Conservation (phyloP, 192 early-diverging fungal genomes). For the Coemansia reversa region DNA sequence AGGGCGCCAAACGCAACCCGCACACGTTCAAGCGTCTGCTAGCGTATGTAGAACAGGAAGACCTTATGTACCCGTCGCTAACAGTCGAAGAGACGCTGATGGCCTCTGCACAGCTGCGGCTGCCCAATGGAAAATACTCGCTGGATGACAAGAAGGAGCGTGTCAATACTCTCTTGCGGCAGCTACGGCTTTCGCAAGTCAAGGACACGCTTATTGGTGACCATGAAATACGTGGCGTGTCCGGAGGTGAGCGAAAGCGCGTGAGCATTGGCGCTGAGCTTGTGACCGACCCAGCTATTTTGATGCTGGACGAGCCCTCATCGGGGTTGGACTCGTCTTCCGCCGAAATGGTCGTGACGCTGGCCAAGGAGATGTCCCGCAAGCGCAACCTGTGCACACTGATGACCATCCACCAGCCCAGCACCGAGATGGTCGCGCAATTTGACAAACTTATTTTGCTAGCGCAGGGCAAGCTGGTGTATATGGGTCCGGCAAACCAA, state of each 20-base stretch:
- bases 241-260: conserved; percentile 55
- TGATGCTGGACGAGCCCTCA: conserved; percentile 57
- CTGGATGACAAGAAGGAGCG: conserved; percentile 47
- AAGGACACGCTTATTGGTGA: conserved; percentile 55
- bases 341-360: conserved; percentile 57
- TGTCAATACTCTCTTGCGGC: conserved; percentile 61
- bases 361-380: conserved; percentile 56
- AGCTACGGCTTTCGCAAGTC: conserved; percentile 61
- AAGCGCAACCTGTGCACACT: too few species aligned
- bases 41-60: conserved; percentile 54
- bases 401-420: too few species aligned
- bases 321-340: conserved; percentile 68
- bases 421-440: too few species aligned
- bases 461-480: too few species aligned
- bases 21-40: conserved; percentile 42
- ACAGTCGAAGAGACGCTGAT: conserved; percentile 74
- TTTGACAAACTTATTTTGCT: too few species aligned
- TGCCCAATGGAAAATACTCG: conserved; percentile 56
- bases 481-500: too few species aligned
- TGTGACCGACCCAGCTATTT: conserved; percentile 54
- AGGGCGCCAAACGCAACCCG: conserved; percentile 42
- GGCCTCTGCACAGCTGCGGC: conserved; percentile 66
- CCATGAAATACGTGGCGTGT: conserved; percentile 39
- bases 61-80: conserved; percentile 52
- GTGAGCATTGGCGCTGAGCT: conserved; percentile 46